phyloP scores from a whole-genome alignment of 2,329 filamentous ascomycete genomes.

The Xylaria digitata region DNA sequence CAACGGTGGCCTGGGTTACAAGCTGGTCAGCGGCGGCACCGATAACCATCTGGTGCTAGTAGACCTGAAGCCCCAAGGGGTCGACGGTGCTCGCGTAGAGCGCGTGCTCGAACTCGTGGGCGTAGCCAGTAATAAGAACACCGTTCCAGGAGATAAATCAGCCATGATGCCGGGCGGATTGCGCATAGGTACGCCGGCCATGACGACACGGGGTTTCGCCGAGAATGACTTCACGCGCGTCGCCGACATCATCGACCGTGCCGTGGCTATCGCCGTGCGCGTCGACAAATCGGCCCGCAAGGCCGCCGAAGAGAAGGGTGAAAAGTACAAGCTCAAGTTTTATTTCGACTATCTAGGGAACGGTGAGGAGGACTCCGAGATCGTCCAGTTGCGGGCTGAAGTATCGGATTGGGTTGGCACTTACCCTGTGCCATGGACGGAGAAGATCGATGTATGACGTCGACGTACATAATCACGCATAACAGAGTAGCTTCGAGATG shows the following conservation, averaged over 20 bases:
- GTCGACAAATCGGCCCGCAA: conserved; percentile 79
- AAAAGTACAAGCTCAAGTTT: conserved; percentile 74
- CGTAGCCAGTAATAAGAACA: conserved; percentile 99
- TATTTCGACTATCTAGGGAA: conserved; percentile 76
- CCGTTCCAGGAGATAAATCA: conserved; percentile 93
- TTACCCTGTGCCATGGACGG: conserved; percentile 76
- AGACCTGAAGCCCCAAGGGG: conserved; percentile 86
- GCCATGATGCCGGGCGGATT: conserved; percentile 93
- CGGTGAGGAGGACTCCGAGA: conserved; percentile 75
- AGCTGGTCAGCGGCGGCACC: conserved; percentile 91
- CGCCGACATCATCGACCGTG: conserved; percentile 85
- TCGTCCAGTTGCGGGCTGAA: conserved; percentile 77
- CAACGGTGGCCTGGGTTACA: conserved; percentile 83
- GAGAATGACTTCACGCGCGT: conserved; percentile 89
- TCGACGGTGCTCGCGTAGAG: conserved; percentile 92
- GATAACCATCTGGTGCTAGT: conserved; percentile 97
- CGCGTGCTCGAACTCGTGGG: conserved; percentile 90
- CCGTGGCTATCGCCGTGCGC: conserved; percentile 80
- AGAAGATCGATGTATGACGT: conserved; percentile 45
- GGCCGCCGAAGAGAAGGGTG: conserved; percentile 72
- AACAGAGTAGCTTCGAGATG: conserved; percentile 12
- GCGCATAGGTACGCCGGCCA: conserved; percentile 93
- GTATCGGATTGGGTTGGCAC: conserved; percentile 83
- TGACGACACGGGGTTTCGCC: conserved; percentile 95
- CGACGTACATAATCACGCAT: conserved; percentile 27